A percentile compares a stretch with the other conserved stretches of the same genome.
Conservation (phyloP, 768 basidiomycete species). For the Paxillus involutus region DNA sequence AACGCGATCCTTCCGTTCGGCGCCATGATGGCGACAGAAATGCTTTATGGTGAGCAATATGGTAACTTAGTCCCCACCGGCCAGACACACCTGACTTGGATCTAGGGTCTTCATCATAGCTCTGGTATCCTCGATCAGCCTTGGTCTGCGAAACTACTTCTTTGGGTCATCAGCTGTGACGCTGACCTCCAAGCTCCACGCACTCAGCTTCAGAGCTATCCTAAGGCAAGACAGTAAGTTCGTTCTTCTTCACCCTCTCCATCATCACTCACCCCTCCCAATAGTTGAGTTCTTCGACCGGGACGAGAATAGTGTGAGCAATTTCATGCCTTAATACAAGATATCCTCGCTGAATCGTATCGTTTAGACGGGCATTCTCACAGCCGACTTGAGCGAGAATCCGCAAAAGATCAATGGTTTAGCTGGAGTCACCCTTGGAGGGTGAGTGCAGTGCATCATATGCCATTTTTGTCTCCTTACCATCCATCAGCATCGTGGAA, state of each 20-base stretch:
- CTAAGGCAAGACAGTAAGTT: conserved; percentile 80
- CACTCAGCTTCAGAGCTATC: conserved; percentile 72
- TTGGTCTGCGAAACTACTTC: conserved; percentile 68
- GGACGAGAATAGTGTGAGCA: conserved; percentile 72
- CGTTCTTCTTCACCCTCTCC: neutral
- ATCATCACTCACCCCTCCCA: neutral
- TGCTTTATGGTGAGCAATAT: conserved; percentile 55
- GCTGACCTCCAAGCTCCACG: conserved; percentile 70
- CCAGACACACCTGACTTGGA: conserved; percentile 6
- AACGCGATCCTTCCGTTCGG: conserved; percentile 37
- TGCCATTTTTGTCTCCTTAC: neutral
- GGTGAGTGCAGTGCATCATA: conserved; percentile 40
- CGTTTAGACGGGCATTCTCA: conserved; percentile 75
- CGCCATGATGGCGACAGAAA: conserved; percentile 63
- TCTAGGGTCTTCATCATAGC: conserved; percentile 78
- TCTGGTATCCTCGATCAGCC: conserved; percentile 59
- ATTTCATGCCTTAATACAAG: neutral
- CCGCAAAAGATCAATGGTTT: conserved; percentile 89
- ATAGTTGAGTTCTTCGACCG: conserved; percentile 86
- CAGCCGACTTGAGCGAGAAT: conserved; percentile 77
- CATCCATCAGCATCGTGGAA: conserved; percentile 66
- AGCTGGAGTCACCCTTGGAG: conserved; percentile 84
- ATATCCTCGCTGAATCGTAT: neutral
- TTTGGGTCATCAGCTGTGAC: conserved; percentile 69
- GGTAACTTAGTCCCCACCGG: neutral